These are phyloP conservation scores for Calonectria montana DNA, from an alignment of 2,329 filamentous ascomycete species.

Conservation along the genomic window DNA sequence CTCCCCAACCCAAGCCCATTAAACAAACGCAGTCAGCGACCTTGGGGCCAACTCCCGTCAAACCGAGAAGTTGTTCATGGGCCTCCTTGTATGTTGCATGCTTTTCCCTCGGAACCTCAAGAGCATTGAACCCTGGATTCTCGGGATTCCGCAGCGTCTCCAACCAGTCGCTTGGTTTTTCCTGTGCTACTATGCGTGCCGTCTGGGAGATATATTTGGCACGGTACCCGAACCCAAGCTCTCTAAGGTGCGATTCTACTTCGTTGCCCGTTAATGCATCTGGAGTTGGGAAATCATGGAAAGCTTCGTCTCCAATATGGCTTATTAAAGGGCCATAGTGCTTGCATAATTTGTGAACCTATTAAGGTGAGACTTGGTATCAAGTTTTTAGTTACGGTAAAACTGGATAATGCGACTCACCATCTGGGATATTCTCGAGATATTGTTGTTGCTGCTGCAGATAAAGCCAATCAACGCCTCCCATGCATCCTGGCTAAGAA, in stretches of 20 bases:
- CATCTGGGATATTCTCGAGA: slow-evolving; percentile 95
- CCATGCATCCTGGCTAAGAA: slow-evolving; percentile 95
- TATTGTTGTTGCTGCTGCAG: slow-evolving; percentile 99
- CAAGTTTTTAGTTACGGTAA: too few relatives aligned
- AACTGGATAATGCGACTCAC: slow-evolving; percentile 53
- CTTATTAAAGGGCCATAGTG: slow-evolving; percentile 86
- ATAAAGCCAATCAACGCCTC: slow-evolving; percentile 95
- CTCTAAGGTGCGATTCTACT: slow-evolving; percentile 84
- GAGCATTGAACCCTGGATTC: slow-evolving; percentile 65
- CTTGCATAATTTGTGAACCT: slow-evolving; percentile 87
- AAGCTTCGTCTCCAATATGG: slow-evolving; percentile 74
- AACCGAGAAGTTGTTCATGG: slow-evolving; percentile 80
- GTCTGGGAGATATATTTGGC: slow-evolving; percentile 94
- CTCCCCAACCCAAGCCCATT: slow-evolving; percentile 96
- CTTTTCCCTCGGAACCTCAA: slow-evolving; percentile 57
- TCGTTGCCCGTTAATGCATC: slow-evolving; percentile 75
- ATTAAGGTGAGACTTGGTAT: not conserved
- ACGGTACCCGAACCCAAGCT: slow-evolving; percentile 92
- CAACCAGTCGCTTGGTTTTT: slow-evolving; percentile 80
- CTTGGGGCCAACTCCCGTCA: slow-evolving; percentile 94
- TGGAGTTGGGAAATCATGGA: slow-evolving; percentile 89
- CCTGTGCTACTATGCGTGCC: slow-evolving; percentile 76
- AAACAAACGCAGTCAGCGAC: slow-evolving; percentile 96
- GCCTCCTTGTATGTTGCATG: slow-evolving; percentile 78
- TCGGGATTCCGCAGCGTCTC: slow-evolving; percentile 82